Evolutionary conservation across 2,329 filamentous ascomycete genomes (phyloP).

Genomic region (Ophiostoma perfectum): DNA sequence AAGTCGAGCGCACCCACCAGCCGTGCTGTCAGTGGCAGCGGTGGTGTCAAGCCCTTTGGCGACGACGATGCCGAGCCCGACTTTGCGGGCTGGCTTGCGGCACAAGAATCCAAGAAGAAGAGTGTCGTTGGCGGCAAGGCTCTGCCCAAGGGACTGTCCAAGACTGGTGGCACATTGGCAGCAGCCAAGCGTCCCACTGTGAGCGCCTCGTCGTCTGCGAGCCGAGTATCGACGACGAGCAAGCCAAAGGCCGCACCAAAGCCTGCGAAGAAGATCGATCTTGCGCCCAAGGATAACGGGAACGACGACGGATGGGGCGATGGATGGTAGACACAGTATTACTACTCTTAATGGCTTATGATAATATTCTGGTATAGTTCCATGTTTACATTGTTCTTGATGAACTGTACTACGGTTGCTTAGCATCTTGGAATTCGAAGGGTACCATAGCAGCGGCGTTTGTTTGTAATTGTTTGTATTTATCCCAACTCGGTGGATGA

Average conservation of each 20-base stretch:
- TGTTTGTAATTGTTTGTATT: too few relatives aligned
- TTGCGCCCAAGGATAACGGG: conserved; percentile 56
- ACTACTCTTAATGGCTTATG: background rate
- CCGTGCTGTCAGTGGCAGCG: conserved; percentile 24
- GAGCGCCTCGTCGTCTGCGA: conserved; percentile 26
- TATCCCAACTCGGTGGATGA: too few relatives aligned
- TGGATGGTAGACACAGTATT: conserved; percentile 45
- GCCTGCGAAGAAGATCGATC: conserved; percentile 62
- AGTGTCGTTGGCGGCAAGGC: conserved; percentile 48
- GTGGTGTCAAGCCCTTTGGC: conserved; percentile 48
- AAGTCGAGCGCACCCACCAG: conserved; percentile 43
- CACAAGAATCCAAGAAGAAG: conserved; percentile 63
- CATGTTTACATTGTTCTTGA: background rate
- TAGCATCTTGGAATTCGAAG: background rate
- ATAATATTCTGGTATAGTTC: background rate
- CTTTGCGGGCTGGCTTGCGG: conserved; percentile 91
- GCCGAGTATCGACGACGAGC: conserved; percentile 33
- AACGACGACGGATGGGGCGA: conserved; percentile 61
- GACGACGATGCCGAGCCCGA: conserved; percentile 87
- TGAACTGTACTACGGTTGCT: background rate
- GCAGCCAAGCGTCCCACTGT: background rate
- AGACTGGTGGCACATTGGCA: conserved; percentile 36
- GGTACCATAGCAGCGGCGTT: background rate
- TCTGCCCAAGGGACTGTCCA: conserved; percentile 77
- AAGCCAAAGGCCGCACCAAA: conserved; percentile 49